phyloP scores from a whole-genome alignment of 306 rosid genomes.

The Quercus robur region DNA sequence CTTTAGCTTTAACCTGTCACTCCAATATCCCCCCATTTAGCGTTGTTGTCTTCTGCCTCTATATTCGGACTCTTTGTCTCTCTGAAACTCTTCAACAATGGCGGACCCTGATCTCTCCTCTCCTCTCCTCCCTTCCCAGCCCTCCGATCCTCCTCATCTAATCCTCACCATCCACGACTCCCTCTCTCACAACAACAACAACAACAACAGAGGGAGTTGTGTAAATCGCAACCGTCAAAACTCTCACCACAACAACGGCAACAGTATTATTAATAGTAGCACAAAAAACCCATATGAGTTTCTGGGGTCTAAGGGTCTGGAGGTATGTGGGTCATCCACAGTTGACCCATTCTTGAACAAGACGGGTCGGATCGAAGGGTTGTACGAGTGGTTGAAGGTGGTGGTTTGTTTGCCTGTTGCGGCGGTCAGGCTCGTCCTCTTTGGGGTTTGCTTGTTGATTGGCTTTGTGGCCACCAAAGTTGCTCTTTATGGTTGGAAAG shows the following conservation, averaged over 20 bases:
- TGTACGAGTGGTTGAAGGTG: conserved; percentile 70
- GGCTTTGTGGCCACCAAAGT: conserved; percentile 70
- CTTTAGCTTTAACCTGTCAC: too few species aligned
- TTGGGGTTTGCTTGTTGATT: conserved; percentile 51
- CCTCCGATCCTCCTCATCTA: conserved; percentile 44
- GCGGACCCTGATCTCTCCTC: conserved; percentile 49
- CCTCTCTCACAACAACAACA: not conserved
- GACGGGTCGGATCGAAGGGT: conserved; percentile 46
- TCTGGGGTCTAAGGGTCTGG: conserved; percentile 51
- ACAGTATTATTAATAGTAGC: not conserved
- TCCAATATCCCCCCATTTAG: too few species aligned
- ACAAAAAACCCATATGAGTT: conserved; percentile 35
- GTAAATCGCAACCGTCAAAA: too few species aligned
- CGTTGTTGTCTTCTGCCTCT: too few species aligned
- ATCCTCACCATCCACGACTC: conserved; percentile 34
- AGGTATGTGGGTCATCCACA: conserved; percentile 46
- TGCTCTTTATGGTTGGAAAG: conserved; percentile 86
- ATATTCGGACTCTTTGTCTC: too few species aligned
- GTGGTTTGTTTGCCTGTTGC: conserved; percentile 58
- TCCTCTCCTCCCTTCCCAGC: conserved; percentile 50
- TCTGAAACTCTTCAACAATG: conserved; percentile 31
- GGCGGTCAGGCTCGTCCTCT: conserved; percentile 48
- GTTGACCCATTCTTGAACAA: conserved; percentile 73
- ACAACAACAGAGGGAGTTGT: not conserved
- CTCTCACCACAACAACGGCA: too few species aligned